A percentile compares a stretch with the other conserved stretches of the same genome.
Conservation (phyloP, 2,329 filamentous ascomycete genomes). For the Sarocladium kiliense region DNA sequence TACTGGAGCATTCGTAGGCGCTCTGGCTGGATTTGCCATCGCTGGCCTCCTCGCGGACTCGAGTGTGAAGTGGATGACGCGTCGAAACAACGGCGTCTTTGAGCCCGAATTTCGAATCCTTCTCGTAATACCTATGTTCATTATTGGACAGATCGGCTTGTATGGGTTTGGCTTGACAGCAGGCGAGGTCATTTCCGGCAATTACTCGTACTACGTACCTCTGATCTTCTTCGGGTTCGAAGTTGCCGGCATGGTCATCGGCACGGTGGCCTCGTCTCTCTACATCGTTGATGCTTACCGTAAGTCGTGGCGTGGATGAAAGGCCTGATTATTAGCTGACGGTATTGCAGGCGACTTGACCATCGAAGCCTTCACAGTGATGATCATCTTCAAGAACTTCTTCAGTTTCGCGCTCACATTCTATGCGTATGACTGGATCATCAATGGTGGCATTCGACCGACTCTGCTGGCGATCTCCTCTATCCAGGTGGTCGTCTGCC, state of each 20-base stretch:
- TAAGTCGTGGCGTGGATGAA: conserved; percentile 40
- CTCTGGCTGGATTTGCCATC: conserved; percentile 70
- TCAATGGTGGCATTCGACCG: conserved; percentile 53
- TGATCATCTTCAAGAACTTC: conserved; percentile 91
- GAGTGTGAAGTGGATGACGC: conserved; percentile 65
- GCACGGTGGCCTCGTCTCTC: conserved; percentile 76
- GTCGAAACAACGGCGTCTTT: conserved; percentile 72
- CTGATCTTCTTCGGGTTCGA: conserved; percentile 80
- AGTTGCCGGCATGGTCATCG: conserved; percentile 87
- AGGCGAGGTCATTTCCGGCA: conserved; percentile 44
- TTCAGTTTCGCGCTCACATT: conserved; percentile 85
- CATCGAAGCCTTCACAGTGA: conserved; percentile 83
- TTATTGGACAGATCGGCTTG: conserved; percentile 72
- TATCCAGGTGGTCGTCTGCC: conserved; percentile 73
- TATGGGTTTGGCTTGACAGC: conserved; percentile 80
- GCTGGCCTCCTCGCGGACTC: conserved; percentile 70
- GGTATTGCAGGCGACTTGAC: conserved; percentile 60
- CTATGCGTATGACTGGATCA: conserved; percentile 79
- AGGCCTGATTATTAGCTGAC: conserved; percentile 16
- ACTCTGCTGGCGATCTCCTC: conserved; percentile 67
- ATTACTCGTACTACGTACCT: conserved; percentile 68
- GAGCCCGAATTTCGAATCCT: conserved; percentile 88
- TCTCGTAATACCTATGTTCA: conserved; percentile 74
- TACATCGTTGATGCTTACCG: conserved; percentile 94
- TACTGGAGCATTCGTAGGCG: conserved; percentile 78